Evolutionary conservation across 1,284 basidiomycete species (phyloP).

Genomic region (Thecaphora frezii): DNA sequence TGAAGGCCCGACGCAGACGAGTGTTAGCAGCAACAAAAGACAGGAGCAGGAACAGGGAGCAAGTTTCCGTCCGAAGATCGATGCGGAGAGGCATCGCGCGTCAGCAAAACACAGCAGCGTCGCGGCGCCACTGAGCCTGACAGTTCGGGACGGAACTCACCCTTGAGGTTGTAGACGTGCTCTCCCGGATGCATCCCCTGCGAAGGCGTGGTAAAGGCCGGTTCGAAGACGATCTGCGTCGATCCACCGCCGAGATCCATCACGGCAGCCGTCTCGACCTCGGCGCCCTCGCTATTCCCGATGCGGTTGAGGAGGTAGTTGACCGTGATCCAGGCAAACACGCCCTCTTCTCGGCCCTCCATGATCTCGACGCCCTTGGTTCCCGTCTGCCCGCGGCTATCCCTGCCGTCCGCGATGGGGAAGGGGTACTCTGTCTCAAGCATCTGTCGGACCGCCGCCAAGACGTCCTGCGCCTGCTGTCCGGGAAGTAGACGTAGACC

Average conservation of each 20-base stretch:
- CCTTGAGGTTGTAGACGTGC: constrained; percentile 81
- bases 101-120: too few relatives aligned
- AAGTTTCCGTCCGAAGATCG: too few relatives aligned
- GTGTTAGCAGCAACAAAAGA: too few relatives aligned
- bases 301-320: constrained; percentile 69
- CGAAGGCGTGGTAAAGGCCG: constrained; percentile 62
- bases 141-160: constrained; percentile 12
- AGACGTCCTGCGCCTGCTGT: constrained; percentile 71
- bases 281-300: constrained; percentile 59
- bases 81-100: too few relatives aligned
- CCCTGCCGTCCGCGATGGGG: constrained; percentile 54
- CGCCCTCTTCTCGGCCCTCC: constrained; percentile 90
- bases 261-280: constrained; percentile 73
- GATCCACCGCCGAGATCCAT: constrained; percentile 95
- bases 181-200: constrained; percentile 76
- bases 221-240: constrained; percentile 97
- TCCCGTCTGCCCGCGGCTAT: constrained; percentile 15
- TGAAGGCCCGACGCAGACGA: background rate
- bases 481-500: constrained; percentile 78
- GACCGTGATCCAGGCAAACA: constrained; percentile 97
- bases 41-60: background rate
- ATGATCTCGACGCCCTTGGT: constrained; percentile 64
- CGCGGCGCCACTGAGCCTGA: too few relatives aligned
- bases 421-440: constrained; percentile 75
- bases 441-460: constrained; percentile 73